Conservation (phyloP, 176 grass and related monocot species). For the barley (Hordeum vulgare) region MorexV3_pseudomolecules_assembly NC_058519.1:52627201-52627700, state of each 20-base stretch:
- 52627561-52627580: neutral
- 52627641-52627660: neutral
- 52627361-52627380: constrained; percentile 89
- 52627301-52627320: constrained; percentile 63
- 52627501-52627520: constrained; percentile 10
- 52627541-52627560: neutral
- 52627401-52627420: constrained; percentile 83
- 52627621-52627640: neutral
- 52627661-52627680: neutral
- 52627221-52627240: constrained; percentile 72
- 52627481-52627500: neutral
- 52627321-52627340: constrained; percentile 52
- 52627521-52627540: neutral
- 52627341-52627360: constrained; percentile 65
- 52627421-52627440: constrained; percentile 78
- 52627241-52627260: constrained; percentile 74
- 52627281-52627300: constrained; percentile 39
- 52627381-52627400: constrained; percentile 52
- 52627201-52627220: constrained; percentile 59
- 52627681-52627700: neutral
- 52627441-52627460: constrained; percentile 61
- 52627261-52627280: constrained; percentile 73
- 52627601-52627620: neutral
- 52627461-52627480: constrained; percentile 44
- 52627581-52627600: neutral